phyloP scores from a whole-genome alignment of 306 rosid genomes.

The Parietaria judaica region DNA sequence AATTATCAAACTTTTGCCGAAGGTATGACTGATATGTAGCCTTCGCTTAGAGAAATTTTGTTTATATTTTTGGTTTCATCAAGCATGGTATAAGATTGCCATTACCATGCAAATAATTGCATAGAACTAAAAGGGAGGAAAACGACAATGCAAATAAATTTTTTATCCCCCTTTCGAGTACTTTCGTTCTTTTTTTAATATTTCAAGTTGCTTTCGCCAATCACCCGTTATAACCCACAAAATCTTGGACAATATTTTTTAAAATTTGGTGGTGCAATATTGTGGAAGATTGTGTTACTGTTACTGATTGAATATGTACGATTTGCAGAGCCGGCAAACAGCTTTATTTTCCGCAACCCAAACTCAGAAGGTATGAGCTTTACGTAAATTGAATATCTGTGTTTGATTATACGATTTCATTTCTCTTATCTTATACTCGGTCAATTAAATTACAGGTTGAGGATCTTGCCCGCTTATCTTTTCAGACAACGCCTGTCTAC shows the following conservation, averaged over 20 bases:
- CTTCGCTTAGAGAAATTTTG: not conserved
- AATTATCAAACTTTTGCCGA: conserved; percentile 66
- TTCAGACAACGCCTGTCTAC: conserved; percentile 58
- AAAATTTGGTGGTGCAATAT: not conserved
- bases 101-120: not conserved
- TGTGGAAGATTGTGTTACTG: not conserved
- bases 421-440: not conserved
- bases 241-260: too few species aligned
- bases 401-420: not conserved
- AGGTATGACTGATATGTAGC: conserved; percentile 36
- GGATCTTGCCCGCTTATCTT: conserved; percentile 84
- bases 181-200: too few species aligned
- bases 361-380: conserved; percentile 69
- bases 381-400: not conserved
- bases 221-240: too few species aligned
- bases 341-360: conserved; percentile 98
- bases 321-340: conserved; percentile 82
- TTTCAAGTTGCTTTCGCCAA: too few species aligned
- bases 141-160: too few species aligned
- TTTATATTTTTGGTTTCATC: not conserved
- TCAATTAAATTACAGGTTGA: conserved; percentile 47
- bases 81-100: not conserved
- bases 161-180: too few species aligned
- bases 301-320: conserved; percentile 21
- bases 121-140: not conserved